Evolutionary conservation across 2,329 filamentous ascomycete species (phyloP).

Genomic region (Zelopaecilomyces penicillatus): DNA sequence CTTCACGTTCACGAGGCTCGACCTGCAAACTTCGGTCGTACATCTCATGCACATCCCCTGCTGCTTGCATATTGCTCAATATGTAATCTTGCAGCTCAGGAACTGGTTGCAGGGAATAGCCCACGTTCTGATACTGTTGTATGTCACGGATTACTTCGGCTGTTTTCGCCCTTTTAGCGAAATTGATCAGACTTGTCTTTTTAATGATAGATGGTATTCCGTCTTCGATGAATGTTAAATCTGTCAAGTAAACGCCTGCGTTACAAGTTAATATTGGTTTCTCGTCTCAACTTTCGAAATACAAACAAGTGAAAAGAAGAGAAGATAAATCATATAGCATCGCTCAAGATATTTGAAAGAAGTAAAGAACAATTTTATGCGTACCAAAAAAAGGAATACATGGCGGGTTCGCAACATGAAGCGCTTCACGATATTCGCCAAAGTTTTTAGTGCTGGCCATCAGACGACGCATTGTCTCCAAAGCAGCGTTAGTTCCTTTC

Average conservation of each 20-base stretch:
- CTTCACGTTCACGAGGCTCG: conserved; percentile 91
- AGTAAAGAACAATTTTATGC: conserved; percentile 18
- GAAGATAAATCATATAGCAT: too few relatives aligned
- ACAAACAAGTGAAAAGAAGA: too few relatives aligned
- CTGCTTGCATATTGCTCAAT: conserved; percentile 88
- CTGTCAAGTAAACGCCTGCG: conserved; percentile 95
- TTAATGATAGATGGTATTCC: conserved; percentile 95
- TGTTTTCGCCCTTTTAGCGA: conserved; percentile 95
- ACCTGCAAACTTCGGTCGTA: conserved; percentile 93
- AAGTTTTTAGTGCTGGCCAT: conserved; percentile 99
- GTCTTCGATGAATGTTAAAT: conserved; percentile 97
- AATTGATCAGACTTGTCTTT: conserved; percentile 95
- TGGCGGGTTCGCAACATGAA: conserved; percentile 88
- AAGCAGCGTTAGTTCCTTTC: conserved; percentile 65
- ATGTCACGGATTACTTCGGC: conserved; percentile 98
- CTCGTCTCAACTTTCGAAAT: too few relatives aligned
- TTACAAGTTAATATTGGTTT: too few relatives aligned
- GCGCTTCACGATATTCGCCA: conserved; percentile 85
- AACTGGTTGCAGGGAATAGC: conserved; percentile 85
- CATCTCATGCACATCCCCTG: conserved; percentile 97
- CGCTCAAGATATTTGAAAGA: too few relatives aligned
- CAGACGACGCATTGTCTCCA: conserved; percentile 86
- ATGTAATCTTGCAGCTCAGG: conserved; percentile 95
- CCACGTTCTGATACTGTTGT: conserved; percentile 96
- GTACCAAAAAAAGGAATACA: conserved; percentile 97